Evolutionary conservation across 805 yeast species (phyloP).

Genomic region (Saccharomycopsis vini): DNA sequence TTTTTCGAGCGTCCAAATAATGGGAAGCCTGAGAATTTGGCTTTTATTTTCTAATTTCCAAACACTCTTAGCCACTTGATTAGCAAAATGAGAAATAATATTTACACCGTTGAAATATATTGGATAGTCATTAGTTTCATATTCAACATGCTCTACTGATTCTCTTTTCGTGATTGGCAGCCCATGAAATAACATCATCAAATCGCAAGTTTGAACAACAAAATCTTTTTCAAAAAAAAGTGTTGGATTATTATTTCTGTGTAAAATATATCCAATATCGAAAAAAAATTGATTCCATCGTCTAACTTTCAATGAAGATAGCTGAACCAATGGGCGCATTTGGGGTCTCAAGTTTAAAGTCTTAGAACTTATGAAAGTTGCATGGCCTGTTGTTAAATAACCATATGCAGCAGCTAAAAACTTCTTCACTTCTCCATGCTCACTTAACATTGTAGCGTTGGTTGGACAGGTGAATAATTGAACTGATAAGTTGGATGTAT

Average conservation of each 20-base stretch:
- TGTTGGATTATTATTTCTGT: slow-evolving; percentile 52
- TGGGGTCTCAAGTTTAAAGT: too few relatives aligned
- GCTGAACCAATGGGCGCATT: slow-evolving; percentile 25
- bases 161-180: slow-evolving; percentile 69
- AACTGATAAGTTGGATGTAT: slow-evolving; percentile 62
- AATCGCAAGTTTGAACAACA: slow-evolving; percentile 53
- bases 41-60: slow-evolving; percentile 20
- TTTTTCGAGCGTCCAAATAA: slow-evolving; percentile 10
- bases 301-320: slow-evolving; percentile 51
- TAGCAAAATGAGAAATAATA: slow-evolving; percentile 55
- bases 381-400: slow-evolving; percentile 47
- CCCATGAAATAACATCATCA: slow-evolving; percentile 66
- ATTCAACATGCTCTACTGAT: slow-evolving; percentile 75
- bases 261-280: slow-evolving; percentile 70
- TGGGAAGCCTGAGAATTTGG: slow-evolving; percentile 2
- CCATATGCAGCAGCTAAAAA: slow-evolving; percentile 56
- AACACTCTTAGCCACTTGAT: slow-evolving; percentile 41
- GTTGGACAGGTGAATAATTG: slow-evolving; percentile 76
- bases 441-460: slow-evolving; percentile 53
- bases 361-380: slow-evolving; percentile 32
- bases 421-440: slow-evolving; percentile 55
- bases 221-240: slow-evolving; percentile 37
- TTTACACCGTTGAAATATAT: slow-evolving; percentile 35
- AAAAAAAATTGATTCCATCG: slow-evolving; percentile 71
- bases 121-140: slow-evolving; percentile 74